A percentile compares a stretch with the other conserved stretches of the same genome.
These are phyloP conservation scores for Sporothrix mexicana DNA, from an alignment of 2,329 filamentous ascomycete species.

Conservation along the genomic window DNA sequence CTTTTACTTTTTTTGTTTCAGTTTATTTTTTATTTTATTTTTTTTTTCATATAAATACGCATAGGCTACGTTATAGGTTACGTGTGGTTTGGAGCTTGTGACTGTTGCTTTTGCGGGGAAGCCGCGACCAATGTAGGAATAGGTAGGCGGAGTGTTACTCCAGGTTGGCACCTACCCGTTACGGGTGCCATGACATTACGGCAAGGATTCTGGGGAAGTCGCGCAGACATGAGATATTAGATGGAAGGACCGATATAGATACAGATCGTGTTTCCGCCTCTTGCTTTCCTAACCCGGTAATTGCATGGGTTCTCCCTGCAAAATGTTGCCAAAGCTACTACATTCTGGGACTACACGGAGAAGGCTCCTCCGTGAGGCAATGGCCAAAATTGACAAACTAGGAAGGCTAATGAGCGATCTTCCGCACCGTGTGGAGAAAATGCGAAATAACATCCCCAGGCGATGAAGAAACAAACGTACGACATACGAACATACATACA, in stretches of 20 bases:
- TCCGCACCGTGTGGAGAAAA: conserved; percentile 11
- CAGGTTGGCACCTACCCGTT: not conserved
- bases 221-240: too few species aligned
- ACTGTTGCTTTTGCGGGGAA: conserved; percentile 20
- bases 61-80: too few species aligned
- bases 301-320: too few species aligned
- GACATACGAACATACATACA: not conserved
- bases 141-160: too few species aligned
- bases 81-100: not conserved
- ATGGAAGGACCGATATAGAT: not conserved
- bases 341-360: not conserved
- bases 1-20: too few species aligned
- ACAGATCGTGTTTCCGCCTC: not conserved
- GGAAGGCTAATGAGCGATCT: not conserved
- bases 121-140: not conserved
- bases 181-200: not conserved
- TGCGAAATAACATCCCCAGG: too few species aligned
- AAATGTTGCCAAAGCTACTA: too few species aligned
- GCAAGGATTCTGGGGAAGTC: too few species aligned
- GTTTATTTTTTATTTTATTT: too few species aligned
- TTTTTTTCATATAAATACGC: too few species aligned
- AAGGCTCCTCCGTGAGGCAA: conserved; percentile 3
- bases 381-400: not conserved
- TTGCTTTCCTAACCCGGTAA: not conserved
- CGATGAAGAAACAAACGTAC: too few species aligned